Percentiles rank a stretch among this genome's conserved stretches.
Evolutionary conservation across 78 protist genomes (phyloP).

Genomic region (Monosiga brevicollis): DNA sequence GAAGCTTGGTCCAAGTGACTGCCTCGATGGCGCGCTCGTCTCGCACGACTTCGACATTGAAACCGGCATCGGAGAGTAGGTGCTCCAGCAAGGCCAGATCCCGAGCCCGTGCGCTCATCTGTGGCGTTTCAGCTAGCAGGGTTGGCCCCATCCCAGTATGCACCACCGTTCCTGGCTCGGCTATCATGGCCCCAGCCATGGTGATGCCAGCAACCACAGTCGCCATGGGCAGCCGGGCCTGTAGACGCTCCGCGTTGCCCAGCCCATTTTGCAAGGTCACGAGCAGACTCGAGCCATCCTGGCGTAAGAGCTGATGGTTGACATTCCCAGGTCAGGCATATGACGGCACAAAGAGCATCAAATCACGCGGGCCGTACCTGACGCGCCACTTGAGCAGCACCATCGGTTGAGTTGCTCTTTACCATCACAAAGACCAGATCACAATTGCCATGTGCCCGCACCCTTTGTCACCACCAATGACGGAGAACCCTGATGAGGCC

Average conservation of each 20-base stretch:
- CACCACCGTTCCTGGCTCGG: neutral
- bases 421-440: constrained; percentile 36
- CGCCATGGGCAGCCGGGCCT: neutral
- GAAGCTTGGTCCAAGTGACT: constrained; percentile 51
- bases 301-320: too few species aligned
- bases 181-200: neutral
- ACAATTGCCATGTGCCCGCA: neutral
- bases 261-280: constrained; percentile 75
- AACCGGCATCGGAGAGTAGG: neutral
- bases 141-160: neutral
- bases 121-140: neutral
- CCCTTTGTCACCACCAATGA: neutral
- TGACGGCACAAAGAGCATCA: too few species aligned
- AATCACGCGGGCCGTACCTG: too few species aligned
- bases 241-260: constrained; percentile 56
- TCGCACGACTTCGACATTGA: neutral
- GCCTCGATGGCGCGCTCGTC: constrained; percentile 4
- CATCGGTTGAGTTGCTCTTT: constrained; percentile 36
- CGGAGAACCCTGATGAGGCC: neutral
- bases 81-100: too few species aligned
- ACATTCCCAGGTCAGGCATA: too few species aligned
- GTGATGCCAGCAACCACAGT: neutral
- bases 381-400: constrained; percentile 31
- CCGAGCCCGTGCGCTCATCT: too few species aligned
- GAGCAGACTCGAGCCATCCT: too few species aligned